Evolutionary conservation across 768 basidiomycete species (phyloP).

Genomic region (Tulasnella sp.): DNA sequence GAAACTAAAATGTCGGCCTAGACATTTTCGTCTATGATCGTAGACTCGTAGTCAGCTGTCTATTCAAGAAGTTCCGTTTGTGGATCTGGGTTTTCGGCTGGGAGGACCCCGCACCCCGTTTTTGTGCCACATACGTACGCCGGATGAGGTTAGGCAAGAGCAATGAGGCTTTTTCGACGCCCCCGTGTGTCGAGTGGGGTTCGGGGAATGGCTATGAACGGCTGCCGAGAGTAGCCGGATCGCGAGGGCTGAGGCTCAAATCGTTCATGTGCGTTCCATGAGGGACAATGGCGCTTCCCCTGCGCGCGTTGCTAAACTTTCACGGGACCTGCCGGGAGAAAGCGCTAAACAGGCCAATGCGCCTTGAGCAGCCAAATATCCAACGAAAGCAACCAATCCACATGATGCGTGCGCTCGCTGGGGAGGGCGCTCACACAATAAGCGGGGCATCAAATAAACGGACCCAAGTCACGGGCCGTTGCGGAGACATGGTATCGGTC

Average conservation of each 20-base stretch:
- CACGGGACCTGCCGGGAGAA: neutral
- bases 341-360: neutral
- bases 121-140: neutral
- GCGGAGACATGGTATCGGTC: neutral
- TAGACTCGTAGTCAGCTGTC: neutral
- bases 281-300: neutral
- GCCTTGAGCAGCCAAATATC: neutral
- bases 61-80: neutral
- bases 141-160: neutral
- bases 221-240: too few species aligned
- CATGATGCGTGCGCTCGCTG: too few species aligned
- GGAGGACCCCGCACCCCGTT: neutral
- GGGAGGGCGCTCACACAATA: too few species aligned
- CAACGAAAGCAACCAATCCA: too few species aligned
- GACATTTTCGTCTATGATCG: neutral
- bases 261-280: neutral
- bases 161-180: too few species aligned
- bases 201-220: too few species aligned
- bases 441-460: too few species aligned
- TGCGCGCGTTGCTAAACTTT: neutral
- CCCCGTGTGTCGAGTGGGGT: too few species aligned
- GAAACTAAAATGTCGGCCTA: too few species aligned
- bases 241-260: too few species aligned
- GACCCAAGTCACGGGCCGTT: too few species aligned
- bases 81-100: neutral